Conservation (phyloP, 78 protist genomes). For the Dictyostelium brefeldianum region DNA sequence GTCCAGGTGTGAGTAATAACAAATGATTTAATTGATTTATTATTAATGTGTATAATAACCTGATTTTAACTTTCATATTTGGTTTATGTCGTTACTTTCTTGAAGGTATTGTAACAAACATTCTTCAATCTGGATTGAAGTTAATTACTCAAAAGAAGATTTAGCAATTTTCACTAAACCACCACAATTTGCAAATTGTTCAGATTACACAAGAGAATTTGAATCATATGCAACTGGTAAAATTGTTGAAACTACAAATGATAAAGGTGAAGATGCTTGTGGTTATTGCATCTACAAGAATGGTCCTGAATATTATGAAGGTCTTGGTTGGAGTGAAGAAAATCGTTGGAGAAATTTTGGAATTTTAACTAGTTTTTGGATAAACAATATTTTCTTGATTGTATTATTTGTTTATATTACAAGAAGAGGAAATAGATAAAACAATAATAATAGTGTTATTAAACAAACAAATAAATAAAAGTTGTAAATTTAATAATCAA, state of each 20-base stretch:
- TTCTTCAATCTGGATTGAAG: not conserved
- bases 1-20: too few relatives aligned
- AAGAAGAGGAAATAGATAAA: conserved; percentile 56
- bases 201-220: conserved; percentile 1
- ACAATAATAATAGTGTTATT: too few relatives aligned
- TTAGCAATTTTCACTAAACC: conserved; percentile 32
- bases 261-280: conserved; percentile 9
- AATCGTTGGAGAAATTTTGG: conserved; percentile 61
- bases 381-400: not conserved
- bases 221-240: not conserved
- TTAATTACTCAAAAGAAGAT: conserved; percentile 30
- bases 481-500: too few relatives aligned
- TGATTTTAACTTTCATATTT: too few relatives aligned
- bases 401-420: conserved; percentile 37
- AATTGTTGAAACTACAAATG: not conserved
- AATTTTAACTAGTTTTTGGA: conserved; percentile 27
- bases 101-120: conserved; percentile 68
- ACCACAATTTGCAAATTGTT: conserved; percentile 4
- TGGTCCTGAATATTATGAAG: conserved; percentile 39
- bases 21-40: too few relatives aligned
- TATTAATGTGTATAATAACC: too few relatives aligned
- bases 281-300: conserved; percentile 46
- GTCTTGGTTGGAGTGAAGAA: not conserved
- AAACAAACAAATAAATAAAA: too few relatives aligned
- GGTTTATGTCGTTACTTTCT: too few relatives aligned